phyloP scores from a whole-genome alignment of 2,329 filamentous ascomycete genomes.

The Aspergillus niger region DNA sequence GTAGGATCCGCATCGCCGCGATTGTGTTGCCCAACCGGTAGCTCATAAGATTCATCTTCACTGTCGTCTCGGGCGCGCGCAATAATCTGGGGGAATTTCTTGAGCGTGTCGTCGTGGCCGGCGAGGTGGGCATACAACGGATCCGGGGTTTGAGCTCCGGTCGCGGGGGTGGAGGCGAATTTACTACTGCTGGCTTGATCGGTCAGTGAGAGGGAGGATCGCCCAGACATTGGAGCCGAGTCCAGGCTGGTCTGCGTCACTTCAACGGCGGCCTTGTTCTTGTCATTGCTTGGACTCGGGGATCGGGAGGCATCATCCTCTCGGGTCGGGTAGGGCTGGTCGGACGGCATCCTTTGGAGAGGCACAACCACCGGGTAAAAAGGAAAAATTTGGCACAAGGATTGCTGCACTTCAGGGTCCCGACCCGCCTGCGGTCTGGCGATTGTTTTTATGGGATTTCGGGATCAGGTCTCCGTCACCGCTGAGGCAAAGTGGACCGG shows the following conservation, averaged over 20 bases:
- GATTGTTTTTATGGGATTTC: background rate
- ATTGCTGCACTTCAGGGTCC: background rate
- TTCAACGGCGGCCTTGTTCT: background rate
- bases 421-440: background rate
- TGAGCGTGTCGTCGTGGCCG: constrained; percentile 19
- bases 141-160: constrained; percentile 32
- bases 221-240: background rate
- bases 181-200: background rate
- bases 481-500: background rate
- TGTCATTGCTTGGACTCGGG: background rate
- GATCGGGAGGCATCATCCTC: background rate
- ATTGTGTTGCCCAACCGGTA: background rate
- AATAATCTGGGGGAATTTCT: constrained; percentile 23
- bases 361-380: background rate
- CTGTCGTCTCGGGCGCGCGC: constrained; percentile 10
- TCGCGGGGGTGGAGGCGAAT: constrained; percentile 24
- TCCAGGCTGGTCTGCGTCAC: background rate
- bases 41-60: constrained; percentile 9
- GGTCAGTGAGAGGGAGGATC: background rate
- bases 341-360: background rate
- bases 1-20: background rate
- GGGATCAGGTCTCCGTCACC: background rate
- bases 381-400: background rate
- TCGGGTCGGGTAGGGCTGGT: constrained; percentile 3
- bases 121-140: constrained; percentile 23